Evolutionary conservation across 2,329 filamentous ascomycete species (phyloP), one percentile per base, ranked within the genome.

Genomic region (Dothideomycetes sp.): DNA sequence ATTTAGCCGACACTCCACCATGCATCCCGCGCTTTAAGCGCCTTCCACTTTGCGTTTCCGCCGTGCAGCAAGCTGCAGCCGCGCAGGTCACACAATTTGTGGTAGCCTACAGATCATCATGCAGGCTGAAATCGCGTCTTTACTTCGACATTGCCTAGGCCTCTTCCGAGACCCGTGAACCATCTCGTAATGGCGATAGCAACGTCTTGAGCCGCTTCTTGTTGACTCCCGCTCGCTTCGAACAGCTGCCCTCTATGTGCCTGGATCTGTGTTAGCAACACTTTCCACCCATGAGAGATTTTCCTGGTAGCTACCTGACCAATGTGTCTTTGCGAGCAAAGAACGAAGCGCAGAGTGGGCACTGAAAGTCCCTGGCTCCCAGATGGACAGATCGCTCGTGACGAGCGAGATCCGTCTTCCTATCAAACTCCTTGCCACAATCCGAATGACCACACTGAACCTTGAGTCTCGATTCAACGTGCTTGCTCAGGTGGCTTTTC

Each of bases 281-380:
- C 11, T 34, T 36, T 25, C 48, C 10, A 34, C 4, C 24, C 20
- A 28, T 40, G 23, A 44, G 18, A n/a, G n/a, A n/a, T n/a, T n/a
- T n/a, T n/a, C n/a, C n/a, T n/a, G n/a, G n/a, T n/a, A 46, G 70
- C 62, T 63, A 85, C 84, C 85, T 81, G 62, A 78, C 67, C n/a
- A 91, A 67, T 1, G 84, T 91, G 53, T 93, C 85, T 58, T 86
- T 87, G 31, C 85, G 74, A 18, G 83, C 79, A 65, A 93, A 93
- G 29, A 73, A 69, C 40, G 76, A 71, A 22, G 73, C 71, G 55
- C 85, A 93, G 45, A 78, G 78, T 45, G 78, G 71, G 55, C 85
- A 93, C 45, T 69, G 69, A 58, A 80, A 78, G 50, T 80, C 79
- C 41, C 77, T 75, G 47, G 80, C 70, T 61, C 84, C 86, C 57